These are phyloP conservation scores for Pythium dissimile DNA, from an alignment of 352 stramenopile species.

Conservation along the genomic window DNA sequence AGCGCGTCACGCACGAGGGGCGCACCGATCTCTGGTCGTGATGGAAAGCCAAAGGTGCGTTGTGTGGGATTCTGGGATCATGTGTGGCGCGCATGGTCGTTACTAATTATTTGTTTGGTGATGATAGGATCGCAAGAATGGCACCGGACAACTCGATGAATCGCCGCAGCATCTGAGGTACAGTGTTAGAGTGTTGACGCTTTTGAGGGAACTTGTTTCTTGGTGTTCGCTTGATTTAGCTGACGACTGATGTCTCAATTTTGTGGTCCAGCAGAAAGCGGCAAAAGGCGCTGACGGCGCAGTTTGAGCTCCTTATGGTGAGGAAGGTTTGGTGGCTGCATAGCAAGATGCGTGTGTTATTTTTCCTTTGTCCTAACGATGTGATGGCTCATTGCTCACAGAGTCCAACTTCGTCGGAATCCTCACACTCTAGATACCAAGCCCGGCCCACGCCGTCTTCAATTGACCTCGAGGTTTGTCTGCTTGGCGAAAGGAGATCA, in stretches of 20 bases:
- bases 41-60: not conserved
- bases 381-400: not conserved
- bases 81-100: no score
- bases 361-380: not conserved
- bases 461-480: not conserved
- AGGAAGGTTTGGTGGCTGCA: no score
- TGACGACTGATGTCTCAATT: no score
- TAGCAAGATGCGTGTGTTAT: no score
- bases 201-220: not conserved
- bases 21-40: not conserved
- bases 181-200: not conserved
- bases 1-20: constrained; percentile 29
- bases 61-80: no score
- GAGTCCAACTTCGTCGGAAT: constrained; percentile 11
- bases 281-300: constrained; percentile 24
- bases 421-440: constrained; percentile 2
- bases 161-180: not conserved
- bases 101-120: no score
- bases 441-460: not conserved
- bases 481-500: no score
- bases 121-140: not conserved
- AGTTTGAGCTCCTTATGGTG: constrained; percentile 25
- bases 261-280: constrained; percentile 13
- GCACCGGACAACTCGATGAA: not conserved
- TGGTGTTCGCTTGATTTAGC: not conserved